phyloP scores from a whole-genome alignment of 176 grass and related monocot genomes.

The Poa annua region DNA sequence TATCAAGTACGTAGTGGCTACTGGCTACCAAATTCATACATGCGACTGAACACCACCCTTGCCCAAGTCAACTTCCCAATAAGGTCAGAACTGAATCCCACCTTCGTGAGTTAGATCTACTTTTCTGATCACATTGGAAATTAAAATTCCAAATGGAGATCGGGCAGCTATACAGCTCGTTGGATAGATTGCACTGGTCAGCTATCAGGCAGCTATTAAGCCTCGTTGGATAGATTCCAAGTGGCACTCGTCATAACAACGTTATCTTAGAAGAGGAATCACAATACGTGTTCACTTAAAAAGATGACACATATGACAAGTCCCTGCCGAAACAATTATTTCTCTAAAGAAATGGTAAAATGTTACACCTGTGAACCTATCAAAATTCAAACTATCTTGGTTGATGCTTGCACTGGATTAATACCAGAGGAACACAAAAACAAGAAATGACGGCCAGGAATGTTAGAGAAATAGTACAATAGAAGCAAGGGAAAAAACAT shows the following conservation, averaged over 20 bases:
- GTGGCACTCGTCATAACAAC: background rate
- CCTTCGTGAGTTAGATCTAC: background rate
- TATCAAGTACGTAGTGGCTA: too few relatives aligned
- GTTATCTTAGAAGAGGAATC: background rate
- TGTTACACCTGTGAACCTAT: background rate
- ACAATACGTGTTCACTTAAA: background rate
- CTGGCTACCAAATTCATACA: too few relatives aligned
- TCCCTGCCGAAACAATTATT: background rate
- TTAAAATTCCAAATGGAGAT: background rate
- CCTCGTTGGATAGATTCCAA: too few relatives aligned
- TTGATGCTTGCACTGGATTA: conserved; percentile 12
- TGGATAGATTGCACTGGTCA: background rate
- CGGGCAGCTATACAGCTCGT: background rate
- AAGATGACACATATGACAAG: background rate
- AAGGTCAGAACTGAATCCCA: background rate
- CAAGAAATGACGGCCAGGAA: conserved; percentile 4
- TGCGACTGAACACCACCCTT: background rate
- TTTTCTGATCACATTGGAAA: background rate
- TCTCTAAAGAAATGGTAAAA: background rate
- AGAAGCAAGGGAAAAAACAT: background rate
- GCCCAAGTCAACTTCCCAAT: conserved; percentile 24
- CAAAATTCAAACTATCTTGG: background rate
- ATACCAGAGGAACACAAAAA: background rate
- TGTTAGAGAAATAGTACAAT: background rate
- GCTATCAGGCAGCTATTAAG: background rate